Base-by-base conservation (phyloP, 106 monocot species). In the Phalaenopsis aphrodite region DNA sequence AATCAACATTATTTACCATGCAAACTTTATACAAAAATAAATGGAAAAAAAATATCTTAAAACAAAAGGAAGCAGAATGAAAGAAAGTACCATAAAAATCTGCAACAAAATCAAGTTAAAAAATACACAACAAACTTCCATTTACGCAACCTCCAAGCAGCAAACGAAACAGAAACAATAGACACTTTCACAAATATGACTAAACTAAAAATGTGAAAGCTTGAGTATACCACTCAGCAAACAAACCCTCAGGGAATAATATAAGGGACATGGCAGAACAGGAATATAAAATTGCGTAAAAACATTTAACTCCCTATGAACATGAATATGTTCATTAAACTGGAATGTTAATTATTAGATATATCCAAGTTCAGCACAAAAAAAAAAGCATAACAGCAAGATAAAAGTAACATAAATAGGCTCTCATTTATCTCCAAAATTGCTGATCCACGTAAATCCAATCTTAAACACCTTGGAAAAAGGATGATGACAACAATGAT, bases 241-340 rank as follows among this genome's bases (percentile, higher is more conserved):
- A 39, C 14, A 69, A 69, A 69, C n/a, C 38, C 69, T 12, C 12
- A 14, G 4, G 8, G 69, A 14, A 69, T 38, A 69, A 69, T 37
- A 69, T 37, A 39, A 69, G 69, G 69, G 38, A 21, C 14, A 69
- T 12, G 30, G 38, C 1, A 69, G 69, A 69, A 69, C 10, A 37
- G 38, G 38, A 39, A 69, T 21, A 69, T 12, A 69, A 37, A 39
- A 14, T 69, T 38, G 68, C 68, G 39, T 69, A 39, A 69, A 37
- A 52, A 52, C 52, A 12, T 52, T 52, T 52, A 12, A 69, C 69
- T 38, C 11, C 12, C 15, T 39, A 38, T 37, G 69, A 38, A 37
- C 69, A 69, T 69, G 69, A 39, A 69, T 64, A 64, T 69, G 69
- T 39, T 69, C 38, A 69, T 39, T 38, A 69, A 69, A 69, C 11